These are phyloP conservation scores for Cucurbita argyrosperma DNA, from an alignment of 306 rosid genomes.

Conservation along the genomic window DNA sequence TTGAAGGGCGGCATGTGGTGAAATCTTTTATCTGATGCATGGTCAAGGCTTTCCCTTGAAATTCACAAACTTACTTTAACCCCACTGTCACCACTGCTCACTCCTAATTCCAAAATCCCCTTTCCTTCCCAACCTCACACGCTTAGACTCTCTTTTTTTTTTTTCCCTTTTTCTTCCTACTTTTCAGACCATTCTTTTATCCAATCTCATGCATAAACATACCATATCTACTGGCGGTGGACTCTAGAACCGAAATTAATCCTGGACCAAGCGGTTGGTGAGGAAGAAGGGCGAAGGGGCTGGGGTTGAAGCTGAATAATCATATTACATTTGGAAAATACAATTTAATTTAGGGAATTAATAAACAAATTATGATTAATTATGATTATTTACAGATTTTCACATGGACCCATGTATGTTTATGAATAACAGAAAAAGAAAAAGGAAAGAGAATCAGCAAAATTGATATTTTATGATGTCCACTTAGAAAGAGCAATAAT, in stretches of 20 bases:
- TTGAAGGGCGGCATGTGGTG: no score
- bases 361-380: background rate
- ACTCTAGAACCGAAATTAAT: no score
- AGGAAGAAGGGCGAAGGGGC: background rate
- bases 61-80: background rate
- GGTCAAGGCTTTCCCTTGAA: background rate
- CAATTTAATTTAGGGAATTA: background rate
- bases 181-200: no score
- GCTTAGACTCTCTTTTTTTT: no score
- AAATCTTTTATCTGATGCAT: background rate
- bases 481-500: constrained; percentile 1
- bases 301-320: no score
- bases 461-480: background rate
- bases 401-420: background rate
- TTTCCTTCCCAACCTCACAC: no score
- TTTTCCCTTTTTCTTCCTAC: no score
- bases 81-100: background rate
- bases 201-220: no score
- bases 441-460: background rate
- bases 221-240: no score
- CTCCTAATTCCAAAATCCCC: background rate
- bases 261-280: background rate
- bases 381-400: background rate
- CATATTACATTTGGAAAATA: no score
- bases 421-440: background rate